Conservation (phyloP, 495 filamentous ascomycete genomes). For the Aspergillus leporis region DNA sequence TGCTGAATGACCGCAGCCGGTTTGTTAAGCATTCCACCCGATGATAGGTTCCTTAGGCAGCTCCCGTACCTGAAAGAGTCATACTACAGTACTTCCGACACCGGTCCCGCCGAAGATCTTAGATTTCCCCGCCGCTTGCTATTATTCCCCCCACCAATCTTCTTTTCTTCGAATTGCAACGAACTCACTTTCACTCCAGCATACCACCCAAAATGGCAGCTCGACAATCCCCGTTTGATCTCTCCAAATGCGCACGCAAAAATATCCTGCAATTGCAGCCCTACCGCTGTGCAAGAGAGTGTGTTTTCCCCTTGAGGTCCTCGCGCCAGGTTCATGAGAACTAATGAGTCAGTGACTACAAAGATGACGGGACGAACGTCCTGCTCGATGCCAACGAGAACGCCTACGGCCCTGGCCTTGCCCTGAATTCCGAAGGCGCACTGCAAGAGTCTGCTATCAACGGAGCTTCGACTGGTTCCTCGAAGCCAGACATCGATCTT, state of each 20-base stretch:
- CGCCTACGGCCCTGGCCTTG: constrained; percentile 80
- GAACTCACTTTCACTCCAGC: background rate
- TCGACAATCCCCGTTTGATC: constrained; percentile 60
- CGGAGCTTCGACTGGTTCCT: constrained; percentile 35
- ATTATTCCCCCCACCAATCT: constrained; percentile 5
- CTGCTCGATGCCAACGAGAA: constrained; percentile 98
- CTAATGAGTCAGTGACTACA: constrained; percentile 80
- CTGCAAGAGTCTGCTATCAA: constrained; percentile 39
- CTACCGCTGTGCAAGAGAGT: constrained; percentile 85
- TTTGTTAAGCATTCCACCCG: background rate
- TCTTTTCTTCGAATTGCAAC: background rate
- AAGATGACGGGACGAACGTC: constrained; percentile 96
- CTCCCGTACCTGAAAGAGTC: too few species aligned
- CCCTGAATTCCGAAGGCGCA: constrained; percentile 46
- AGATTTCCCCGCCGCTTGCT: constrained; percentile 7
- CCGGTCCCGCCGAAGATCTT: constrained; percentile 12
- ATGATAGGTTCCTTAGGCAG: constrained; percentile 8
- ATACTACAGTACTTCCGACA: constrained; percentile 7
- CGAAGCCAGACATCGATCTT: constrained; percentile 61
- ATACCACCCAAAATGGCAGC: constrained; percentile 37
- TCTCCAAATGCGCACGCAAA: constrained; percentile 76
- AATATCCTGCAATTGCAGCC: constrained; percentile 83
- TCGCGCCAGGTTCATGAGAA: constrained; percentile 14
- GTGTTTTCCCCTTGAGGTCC: constrained; percentile 33
- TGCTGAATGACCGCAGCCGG: too few species aligned